phyloP scores from a whole-genome alignment of 805 yeast genomes.

The Candida michaelii region DNA sequence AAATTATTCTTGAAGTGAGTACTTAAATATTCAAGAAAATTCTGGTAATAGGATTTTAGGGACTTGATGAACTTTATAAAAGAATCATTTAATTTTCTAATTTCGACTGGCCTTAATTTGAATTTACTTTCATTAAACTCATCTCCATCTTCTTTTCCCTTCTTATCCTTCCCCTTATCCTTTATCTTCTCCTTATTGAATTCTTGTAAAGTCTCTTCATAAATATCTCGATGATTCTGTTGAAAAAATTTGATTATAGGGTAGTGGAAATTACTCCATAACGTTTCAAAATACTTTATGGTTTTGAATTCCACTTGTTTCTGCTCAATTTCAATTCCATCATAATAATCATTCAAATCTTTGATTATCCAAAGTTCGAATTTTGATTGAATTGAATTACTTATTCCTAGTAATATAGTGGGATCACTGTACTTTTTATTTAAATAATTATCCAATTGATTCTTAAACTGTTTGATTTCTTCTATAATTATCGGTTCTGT shows the following conservation, averaged over 20 bases:
- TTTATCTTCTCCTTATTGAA: conserved; percentile 12
- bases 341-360: conserved; percentile 35
- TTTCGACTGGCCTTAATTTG: conserved; percentile 47
- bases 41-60: conserved; percentile 48
- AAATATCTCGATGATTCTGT: conserved; percentile 30
- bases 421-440: conserved; percentile 32
- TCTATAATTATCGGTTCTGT: conserved; percentile 5
- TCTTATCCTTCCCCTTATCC: neutral
- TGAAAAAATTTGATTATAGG: conserved; percentile 63
- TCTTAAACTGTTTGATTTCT: conserved; percentile 19
- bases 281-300: conserved; percentile 36
- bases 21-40: conserved; percentile 40
- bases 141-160: neutral
- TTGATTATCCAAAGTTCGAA: conserved; percentile 40
- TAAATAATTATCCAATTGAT: conserved; percentile 21
- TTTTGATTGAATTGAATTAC: conserved; percentile 49
- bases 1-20: conserved; percentile 36
- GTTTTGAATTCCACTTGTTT: conserved; percentile 35
- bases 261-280: conserved; percentile 65
- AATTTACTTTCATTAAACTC: conserved; percentile 18
- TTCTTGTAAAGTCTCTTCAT: conserved; percentile 16
- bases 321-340: conserved; percentile 6
- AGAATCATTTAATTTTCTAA: conserved; percentile 53
- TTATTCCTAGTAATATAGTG: conserved; percentile 48
- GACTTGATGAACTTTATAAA: conserved; percentile 50